phyloP scores from a whole-genome alignment of 2,329 filamentous ascomycete species.

The Chaetomiaceae sp. region DNA sequence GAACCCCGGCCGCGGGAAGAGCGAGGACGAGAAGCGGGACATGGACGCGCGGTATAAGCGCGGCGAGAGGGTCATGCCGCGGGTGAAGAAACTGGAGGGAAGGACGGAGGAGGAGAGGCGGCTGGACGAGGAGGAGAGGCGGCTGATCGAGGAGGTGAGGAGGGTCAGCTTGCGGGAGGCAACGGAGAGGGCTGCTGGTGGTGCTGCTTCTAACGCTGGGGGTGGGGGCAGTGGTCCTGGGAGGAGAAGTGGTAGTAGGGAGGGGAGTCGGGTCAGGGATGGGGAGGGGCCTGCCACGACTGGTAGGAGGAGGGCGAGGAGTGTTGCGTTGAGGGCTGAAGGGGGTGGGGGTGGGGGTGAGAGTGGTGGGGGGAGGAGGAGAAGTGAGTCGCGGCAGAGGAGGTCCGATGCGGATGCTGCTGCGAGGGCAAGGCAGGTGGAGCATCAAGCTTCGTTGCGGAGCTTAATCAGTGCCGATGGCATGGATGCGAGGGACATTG shows the following conservation, averaged over 20 bases:
- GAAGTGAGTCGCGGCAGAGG: slow-evolving; percentile 41
- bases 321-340: slow-evolving; percentile 34
- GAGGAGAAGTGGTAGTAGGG: slow-evolving; percentile 29
- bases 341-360: slow-evolving; percentile 36
- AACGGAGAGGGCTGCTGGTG: slow-evolving; percentile 40
- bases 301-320: slow-evolving; percentile 29
- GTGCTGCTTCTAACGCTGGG: neutral
- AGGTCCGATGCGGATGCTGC: slow-evolving; percentile 34
- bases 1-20: slow-evolving; percentile 70
- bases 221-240: slow-evolving; percentile 23
- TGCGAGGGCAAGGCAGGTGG: slow-evolving; percentile 56
- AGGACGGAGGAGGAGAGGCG: slow-evolving; percentile 62
- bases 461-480: slow-evolving; percentile 79
- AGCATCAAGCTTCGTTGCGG: slow-evolving; percentile 84
- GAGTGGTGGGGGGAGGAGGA: slow-evolving; percentile 34
- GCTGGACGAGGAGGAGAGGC: slow-evolving; percentile 65
- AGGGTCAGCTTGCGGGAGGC: slow-evolving; percentile 69
- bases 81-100: slow-evolving; percentile 46
- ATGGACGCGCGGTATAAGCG: slow-evolving; percentile 72
- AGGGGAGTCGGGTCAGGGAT: slow-evolving; percentile 34
- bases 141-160: slow-evolving; percentile 66
- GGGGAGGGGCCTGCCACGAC: slow-evolving; percentile 26
- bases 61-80: slow-evolving; percentile 75
- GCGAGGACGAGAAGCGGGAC: slow-evolving; percentile 68
- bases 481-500: slow-evolving; percentile 70